Base-by-base conservation (phyloP, 2,329 filamentous ascomycete species). In the Venturia effusa region DNA sequence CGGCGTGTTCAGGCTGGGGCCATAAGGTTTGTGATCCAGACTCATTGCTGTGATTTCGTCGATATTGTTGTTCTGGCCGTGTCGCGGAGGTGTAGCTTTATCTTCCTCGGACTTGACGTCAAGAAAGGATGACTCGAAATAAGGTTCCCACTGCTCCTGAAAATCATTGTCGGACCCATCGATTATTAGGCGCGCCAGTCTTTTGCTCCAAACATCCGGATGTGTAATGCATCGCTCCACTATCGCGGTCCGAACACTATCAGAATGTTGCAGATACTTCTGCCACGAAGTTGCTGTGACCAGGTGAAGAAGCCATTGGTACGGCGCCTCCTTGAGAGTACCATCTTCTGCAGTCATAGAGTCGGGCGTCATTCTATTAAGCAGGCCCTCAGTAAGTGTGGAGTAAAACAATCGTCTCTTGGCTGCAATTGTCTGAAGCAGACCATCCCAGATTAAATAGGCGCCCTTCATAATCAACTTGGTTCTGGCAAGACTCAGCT, bases 381-480 rank as follows among this genome's bases (percentile, higher is more conserved):
- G 40, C n/a, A 54, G 17, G 17, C 24, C 15, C n/a, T 48, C n/a
- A 19, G 43, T 15, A 15, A 48, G 41, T 17, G n/a, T 24, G 19
- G 40, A 62, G 34, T 62, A 54, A 24, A 48, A 62, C 11, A n/a
- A 24, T 37, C 40, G 41, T 19, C 41, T 62, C 24, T 24, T 43
- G 24, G 39, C 30, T 7, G 61, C 39, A 17, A 62, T 48, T 19
- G 61, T 24, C 39, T 45, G 43, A 17, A 62, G 61, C 41, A 62
- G 43, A 17, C 34, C 32, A 62, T 62, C 34, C 61, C 61, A 62
- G 40, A 62, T 48, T n/a, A 48, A 24, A 19, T 37, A 62, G n/a
- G 61, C 61, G 39, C 22, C 19, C n/a, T 62, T 62, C 39, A 62
- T 62, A 30, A 51, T 48, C 32, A 34, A 13, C 19, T 54, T 15